Conservation (phyloP, 805 yeast species). For the Cyberlindnera maclurae region DNA sequence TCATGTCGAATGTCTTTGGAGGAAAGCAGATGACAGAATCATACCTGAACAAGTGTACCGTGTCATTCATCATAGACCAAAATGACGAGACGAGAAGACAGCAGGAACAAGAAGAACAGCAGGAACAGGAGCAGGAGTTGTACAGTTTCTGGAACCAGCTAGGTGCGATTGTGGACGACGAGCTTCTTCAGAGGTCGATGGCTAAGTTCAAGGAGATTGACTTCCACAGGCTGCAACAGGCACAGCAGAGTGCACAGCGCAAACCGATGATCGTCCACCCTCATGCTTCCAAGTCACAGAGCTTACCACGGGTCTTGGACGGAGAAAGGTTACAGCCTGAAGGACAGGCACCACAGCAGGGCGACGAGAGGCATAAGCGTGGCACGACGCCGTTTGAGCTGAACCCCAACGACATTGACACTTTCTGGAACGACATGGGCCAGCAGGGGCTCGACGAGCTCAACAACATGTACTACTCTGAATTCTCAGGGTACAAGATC, state of each 20-base stretch:
- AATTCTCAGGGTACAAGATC: constrained; percentile 23
- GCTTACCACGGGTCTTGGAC: neutral
- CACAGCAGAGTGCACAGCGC: neutral
- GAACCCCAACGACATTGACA: constrained; percentile 15
- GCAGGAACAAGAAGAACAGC: constrained; percentile 3
- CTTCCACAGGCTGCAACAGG: constrained; percentile 2
- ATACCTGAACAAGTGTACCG: constrained; percentile 24
- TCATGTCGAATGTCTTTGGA: constrained; percentile 27
- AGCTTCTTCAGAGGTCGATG: constrained; percentile 10
- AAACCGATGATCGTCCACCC: neutral
- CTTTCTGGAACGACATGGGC: constrained; percentile 24
- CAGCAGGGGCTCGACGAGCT: constrained; percentile 22
- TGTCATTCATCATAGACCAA: constrained; percentile 21
- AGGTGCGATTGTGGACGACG: constrained; percentile 16
- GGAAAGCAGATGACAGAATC: constrained; percentile 25
- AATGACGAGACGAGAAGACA: constrained; percentile 4
- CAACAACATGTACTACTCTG: constrained; percentile 22
- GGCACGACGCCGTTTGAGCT: constrained; percentile 15
- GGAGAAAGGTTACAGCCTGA: too few species aligned
- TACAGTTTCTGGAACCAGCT: constrained; percentile 17
- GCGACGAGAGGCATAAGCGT: neutral
- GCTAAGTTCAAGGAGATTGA: constrained; percentile 10
- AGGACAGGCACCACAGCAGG: neutral
- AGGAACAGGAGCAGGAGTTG: constrained; percentile 1
- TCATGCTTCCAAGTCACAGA: neutral